Evolutionary conservation across 1,284 basidiomycete species (phyloP), one percentile per base, ranked within the genome.

Genomic region (Pterulicium gracile): DNA sequence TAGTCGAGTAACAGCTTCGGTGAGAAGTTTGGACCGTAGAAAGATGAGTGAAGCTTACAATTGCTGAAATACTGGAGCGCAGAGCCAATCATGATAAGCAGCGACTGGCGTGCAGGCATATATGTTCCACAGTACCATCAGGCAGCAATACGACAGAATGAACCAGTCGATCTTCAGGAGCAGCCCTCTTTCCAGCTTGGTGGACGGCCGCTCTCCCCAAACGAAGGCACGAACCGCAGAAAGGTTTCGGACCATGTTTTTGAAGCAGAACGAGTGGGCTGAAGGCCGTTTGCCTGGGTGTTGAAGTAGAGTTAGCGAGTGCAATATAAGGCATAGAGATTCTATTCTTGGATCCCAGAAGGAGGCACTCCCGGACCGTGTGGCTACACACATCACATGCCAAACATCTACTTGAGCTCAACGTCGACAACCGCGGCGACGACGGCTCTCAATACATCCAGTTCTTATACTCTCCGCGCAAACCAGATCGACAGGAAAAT

Each of bases 111-210:
- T 49, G 48, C 34, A 48, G 42, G 48, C 48, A 49, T 19, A 49
- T n/a, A 14, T 21, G 4, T 15, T 13, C 15, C 34, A n/a, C 47
- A 68, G 50, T 55, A 80, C 77, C 77, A 81, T 79, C 24, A 81
- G 65, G 62, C 78, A 81, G 55, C 78, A 81, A 56, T 81, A 82
- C 4, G 77, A 80, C 43, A 81, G 57, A 43, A 81, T 80, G 55
- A 82, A 81, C 63, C 63, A 79, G 56, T 81, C 78, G 42, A 80
- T 70, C 61, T 80, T 79, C 52, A 73, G 57, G 19, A 81, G 59
- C 42, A 79, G 63, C 35, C 52, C 67, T 42, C 63, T 57, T 62
- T 80, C 77, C 47, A 63, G 55, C 51, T 61, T 66, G 4, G 65
- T 63, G 2, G 58, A 48, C n/a, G 58, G 62, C 23, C 49, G 40